phyloP scores from a whole-genome alignment of 352 stramenopile genomes.

The Phytopythium mirpurense region DNA sequence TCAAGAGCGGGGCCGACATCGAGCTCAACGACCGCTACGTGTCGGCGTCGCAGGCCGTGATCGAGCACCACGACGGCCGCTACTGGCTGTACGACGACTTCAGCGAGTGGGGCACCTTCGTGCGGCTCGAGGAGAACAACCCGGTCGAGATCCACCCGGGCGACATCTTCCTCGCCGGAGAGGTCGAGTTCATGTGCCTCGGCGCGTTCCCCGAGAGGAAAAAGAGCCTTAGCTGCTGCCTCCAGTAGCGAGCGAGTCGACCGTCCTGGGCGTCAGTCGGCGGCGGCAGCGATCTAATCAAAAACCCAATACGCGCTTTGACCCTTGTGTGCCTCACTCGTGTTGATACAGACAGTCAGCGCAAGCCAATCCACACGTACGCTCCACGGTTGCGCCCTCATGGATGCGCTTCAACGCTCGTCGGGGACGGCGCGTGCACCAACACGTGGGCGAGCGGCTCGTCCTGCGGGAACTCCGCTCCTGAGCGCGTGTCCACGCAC shows the following conservation, averaged over 20 bases:
- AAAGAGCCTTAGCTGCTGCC: slow-evolving; percentile 47
- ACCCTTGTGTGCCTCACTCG: slow-evolving; percentile 4
- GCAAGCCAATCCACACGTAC: neutral
- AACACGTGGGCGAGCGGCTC: slow-evolving; percentile 48
- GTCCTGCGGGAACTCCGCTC: slow-evolving; percentile 47
- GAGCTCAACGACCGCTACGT: slow-evolving; percentile 69
- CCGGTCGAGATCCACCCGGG: slow-evolving; percentile 52
- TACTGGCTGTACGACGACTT: slow-evolving; percentile 74
- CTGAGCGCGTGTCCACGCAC: slow-evolving; percentile 63
- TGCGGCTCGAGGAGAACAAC: slow-evolving; percentile 71
- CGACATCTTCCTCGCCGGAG: slow-evolving; percentile 63
- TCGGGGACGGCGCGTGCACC: slow-evolving; percentile 22
- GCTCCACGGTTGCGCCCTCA: neutral
- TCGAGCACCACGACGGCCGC: slow-evolving; percentile 60
- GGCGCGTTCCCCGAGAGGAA: slow-evolving; percentile 53
- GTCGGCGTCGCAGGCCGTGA: slow-evolving; percentile 48
- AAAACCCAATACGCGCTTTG: slow-evolving; percentile 5
- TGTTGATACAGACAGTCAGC: neutral
- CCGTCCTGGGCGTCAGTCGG: neutral
- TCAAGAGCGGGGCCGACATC: slow-evolving; percentile 56
- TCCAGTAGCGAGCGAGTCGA: slow-evolving; percentile 12
- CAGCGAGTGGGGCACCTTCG: slow-evolving; percentile 69
- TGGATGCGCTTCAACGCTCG: neutral
- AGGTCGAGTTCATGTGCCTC: slow-evolving; percentile 77
- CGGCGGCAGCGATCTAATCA: slow-evolving; percentile 1